phyloP scores from a whole-genome alignment of 2,329 filamentous ascomycete genomes.

The Aspergillus ochraceoroseus region DNA sequence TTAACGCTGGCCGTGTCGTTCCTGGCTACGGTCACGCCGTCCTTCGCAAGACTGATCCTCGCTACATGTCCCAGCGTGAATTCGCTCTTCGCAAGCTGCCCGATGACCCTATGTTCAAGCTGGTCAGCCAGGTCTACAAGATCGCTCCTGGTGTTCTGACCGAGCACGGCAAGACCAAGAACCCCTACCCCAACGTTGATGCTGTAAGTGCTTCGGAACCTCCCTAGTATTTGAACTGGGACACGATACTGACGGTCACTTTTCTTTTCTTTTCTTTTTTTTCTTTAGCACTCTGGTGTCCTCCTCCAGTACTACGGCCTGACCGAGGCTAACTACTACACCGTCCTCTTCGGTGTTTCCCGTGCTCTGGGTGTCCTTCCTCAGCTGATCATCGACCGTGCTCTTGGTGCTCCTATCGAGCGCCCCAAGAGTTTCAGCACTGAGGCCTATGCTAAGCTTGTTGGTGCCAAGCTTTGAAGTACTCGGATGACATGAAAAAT shows the following conservation, averaged over 20 bases:
- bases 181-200: constrained; percentile 98
- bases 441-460: constrained; percentile 90
- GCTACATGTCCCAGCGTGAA: constrained; percentile 96
- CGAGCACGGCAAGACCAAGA: constrained; percentile 99
- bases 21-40: constrained; percentile 98
- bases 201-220: constrained; percentile 49
- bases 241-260: constrained; percentile 18
- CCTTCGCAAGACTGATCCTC: constrained; percentile 98
- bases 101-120: constrained; percentile 99
- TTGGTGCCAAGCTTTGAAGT: constrained; percentile 79
- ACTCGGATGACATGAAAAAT: constrained; percentile 18
- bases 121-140: constrained; percentile 99
- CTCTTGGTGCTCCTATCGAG: constrained; percentile 94
- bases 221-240: background rate
- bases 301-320: constrained; percentile 99
- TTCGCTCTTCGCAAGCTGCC: constrained; percentile 92
- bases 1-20: constrained; percentile 92
- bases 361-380: constrained; percentile 97
- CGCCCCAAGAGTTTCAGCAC: constrained; percentile 99
- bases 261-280: no score
- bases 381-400: constrained; percentile 99
- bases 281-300: constrained; percentile 76
- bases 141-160: constrained; percentile 96
- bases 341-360: constrained; percentile 97
- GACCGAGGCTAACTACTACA: constrained; percentile 99